phyloP scores from a whole-genome alignment of 2,329 filamentous ascomycete genomes.

The Aspergillus sp. region DNA sequence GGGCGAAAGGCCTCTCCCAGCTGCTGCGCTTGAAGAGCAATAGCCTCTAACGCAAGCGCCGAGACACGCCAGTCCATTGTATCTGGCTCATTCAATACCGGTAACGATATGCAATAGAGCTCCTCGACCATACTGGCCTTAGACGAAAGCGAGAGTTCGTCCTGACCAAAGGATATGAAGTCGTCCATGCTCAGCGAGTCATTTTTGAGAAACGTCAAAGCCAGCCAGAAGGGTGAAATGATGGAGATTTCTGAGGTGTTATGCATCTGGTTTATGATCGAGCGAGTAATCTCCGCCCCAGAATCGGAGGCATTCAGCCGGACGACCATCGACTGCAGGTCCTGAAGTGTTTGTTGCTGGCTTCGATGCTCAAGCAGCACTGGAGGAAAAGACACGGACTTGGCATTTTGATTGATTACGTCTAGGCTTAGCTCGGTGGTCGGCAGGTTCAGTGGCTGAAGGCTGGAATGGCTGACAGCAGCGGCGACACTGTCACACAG shows the following conservation, averaged over 20 bases:
- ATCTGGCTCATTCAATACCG: conserved; percentile 29
- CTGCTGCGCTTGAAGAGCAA: conserved; percentile 64
- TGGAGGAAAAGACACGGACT: conserved; percentile 43
- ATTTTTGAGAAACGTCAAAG: conserved; percentile 60
- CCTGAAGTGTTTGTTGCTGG: conserved; percentile 54
- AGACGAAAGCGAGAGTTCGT: conserved; percentile 19
- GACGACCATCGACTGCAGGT: conserved; percentile 51
- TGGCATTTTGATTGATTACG: conserved; percentile 13
- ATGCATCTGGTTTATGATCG: conserved; percentile 56
- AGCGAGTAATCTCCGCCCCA: conserved; percentile 46
- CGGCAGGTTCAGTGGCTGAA: conserved; percentile 20
- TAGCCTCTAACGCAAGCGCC: conserved; percentile 70
- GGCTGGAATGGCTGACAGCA: conserved; percentile 31
- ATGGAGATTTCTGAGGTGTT: conserved; percentile 50
- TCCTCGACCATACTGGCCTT: conserved; percentile 35
- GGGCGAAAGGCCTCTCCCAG: conserved; percentile 61
- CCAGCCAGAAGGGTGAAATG: conserved; percentile 70
- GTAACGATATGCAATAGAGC: conserved; percentile 35
- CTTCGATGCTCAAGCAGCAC: conserved; percentile 56
- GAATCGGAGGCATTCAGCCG: conserved; percentile 42
- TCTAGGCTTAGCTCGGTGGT: conserved; percentile 17
- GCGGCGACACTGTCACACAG: conserved; percentile 63
- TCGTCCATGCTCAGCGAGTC: conserved; percentile 51
- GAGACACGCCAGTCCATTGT: conserved; percentile 60
- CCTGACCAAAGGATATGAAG: conserved; percentile 50